Conservation (phyloP, 1,284 basidiomycete genomes). For the Ceratobasidium sp. region DNA sequence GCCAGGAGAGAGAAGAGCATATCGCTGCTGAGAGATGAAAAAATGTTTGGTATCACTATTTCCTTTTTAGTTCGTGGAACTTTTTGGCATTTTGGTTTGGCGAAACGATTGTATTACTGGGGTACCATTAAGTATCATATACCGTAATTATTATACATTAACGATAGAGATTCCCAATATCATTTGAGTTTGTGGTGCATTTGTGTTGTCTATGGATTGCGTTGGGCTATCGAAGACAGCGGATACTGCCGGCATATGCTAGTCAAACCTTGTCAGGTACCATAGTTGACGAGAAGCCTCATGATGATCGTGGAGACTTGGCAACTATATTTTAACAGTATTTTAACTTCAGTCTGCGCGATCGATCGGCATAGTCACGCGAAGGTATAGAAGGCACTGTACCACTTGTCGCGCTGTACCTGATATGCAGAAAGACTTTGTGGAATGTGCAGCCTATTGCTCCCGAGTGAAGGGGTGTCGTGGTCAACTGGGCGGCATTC, state of each 20-base stretch:
- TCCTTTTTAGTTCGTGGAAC: background rate
- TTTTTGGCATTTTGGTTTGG: background rate
- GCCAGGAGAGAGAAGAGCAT: slow-evolving; percentile 19
- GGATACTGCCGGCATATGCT: background rate
- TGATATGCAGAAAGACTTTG: background rate
- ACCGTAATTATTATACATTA: slow-evolving; percentile 21
- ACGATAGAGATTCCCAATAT: background rate
- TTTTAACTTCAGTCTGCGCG: background rate
- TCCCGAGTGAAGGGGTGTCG: too few species aligned
- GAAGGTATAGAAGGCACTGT: background rate
- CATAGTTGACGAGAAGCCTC: background rate
- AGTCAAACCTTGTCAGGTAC: background rate
- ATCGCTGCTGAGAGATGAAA: slow-evolving; percentile 10
- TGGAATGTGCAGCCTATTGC: background rate
- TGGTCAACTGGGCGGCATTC: too few species aligned
- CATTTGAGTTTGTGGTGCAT: background rate
- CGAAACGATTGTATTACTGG: background rate
- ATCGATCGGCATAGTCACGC: background rate
- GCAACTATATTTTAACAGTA: too few species aligned
- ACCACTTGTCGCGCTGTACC: background rate
- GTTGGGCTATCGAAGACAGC: too few species aligned
- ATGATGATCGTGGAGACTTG: background rate
- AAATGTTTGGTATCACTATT: background rate
- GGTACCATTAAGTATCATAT: background rate
- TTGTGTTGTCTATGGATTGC: background rate